Percentiles rank a stretch among this genome's conserved stretches.
phyloP scores from a whole-genome alignment of 352 stramenopile species.

The Phytophthora idaei region DNA sequence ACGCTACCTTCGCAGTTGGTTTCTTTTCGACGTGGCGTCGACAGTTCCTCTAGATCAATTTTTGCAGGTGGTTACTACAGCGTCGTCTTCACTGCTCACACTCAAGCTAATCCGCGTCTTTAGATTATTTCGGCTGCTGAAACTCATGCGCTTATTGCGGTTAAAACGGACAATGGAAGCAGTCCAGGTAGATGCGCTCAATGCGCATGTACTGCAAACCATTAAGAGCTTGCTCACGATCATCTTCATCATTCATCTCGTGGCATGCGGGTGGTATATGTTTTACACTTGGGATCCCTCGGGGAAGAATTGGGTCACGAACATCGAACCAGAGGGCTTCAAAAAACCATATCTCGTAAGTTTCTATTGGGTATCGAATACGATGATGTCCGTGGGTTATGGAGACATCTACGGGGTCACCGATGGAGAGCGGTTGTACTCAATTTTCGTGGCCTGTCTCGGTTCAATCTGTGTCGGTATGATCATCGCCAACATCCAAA shows the following conservation, averaged over 20 bases:
- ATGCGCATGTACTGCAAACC: conserved; percentile 79
- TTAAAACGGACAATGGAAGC: conserved; percentile 67
- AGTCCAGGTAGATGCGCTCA: conserved; percentile 78
- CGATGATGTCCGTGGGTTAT: conserved; percentile 94
- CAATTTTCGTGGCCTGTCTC: conserved; percentile 84
- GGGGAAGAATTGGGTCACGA: conserved; percentile 76
- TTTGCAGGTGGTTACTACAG: conserved; percentile 49
- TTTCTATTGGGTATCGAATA: conserved; percentile 94
- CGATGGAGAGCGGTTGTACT: conserved; percentile 80
- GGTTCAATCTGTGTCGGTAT: conserved; percentile 90
- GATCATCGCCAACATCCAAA: conserved; percentile 93
- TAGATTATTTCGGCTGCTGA: conserved; percentile 71
- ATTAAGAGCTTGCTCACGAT: conserved; percentile 71
- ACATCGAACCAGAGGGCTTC: conserved; percentile 47
- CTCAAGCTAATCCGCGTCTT: conserved; percentile 82
- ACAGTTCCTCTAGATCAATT: conserved; percentile 75
- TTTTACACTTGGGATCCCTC: conserved; percentile 83
- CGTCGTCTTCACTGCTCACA: conserved; percentile 60
- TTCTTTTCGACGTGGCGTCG: conserved; percentile 72
- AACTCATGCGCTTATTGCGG: conserved; percentile 73
- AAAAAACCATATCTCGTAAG: conserved; percentile 83
- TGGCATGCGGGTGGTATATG: conserved; percentile 80
- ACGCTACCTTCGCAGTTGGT: conserved; percentile 77
- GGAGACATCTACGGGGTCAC: conserved; percentile 90
- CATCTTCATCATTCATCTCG: conserved; percentile 81